Conservation (phyloP, 75 land plant species). For the Selaginella tamariscina region DNA sequence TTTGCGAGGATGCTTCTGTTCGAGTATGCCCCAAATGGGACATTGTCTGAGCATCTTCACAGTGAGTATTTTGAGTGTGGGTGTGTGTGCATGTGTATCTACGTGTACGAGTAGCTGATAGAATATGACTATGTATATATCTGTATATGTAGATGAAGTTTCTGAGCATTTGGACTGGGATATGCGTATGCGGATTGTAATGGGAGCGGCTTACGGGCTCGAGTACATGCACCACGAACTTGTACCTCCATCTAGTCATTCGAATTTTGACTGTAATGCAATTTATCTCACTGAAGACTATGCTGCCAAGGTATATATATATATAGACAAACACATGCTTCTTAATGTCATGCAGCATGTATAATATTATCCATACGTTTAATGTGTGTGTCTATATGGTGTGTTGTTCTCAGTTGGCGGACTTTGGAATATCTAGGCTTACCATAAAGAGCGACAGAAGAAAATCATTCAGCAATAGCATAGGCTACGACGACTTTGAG, state of each 20-base stretch:
- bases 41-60: constrained; percentile 69
- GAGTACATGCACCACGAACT: constrained; percentile 64
- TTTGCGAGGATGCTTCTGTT: constrained; percentile 79
- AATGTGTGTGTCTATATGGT: not conserved
- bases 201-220: constrained; percentile 77
- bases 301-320: constrained; percentile 49
- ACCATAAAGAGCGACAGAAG: constrained; percentile 5
- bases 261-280: constrained; percentile 36
- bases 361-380: too few species aligned
- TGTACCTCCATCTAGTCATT: constrained; percentile 41
- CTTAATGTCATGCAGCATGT: too few species aligned
- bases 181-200: constrained; percentile 52
- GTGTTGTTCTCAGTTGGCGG: constrained; percentile 27
- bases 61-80: constrained; percentile 17
- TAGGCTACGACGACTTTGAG: constrained; percentile 24
- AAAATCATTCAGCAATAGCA: not conserved
- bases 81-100: not conserved
- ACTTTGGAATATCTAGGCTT: constrained; percentile 29
- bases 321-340: too few species aligned
- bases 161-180: constrained; percentile 67
- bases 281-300: constrained; percentile 64
- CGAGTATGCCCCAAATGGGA: constrained; percentile 83
- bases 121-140: too few species aligned
- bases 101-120: too few species aligned
- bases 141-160: constrained; percentile 46